Evolutionary conservation across 2,329 filamentous ascomycete genomes (phyloP).

Genomic region (Hawksworthiomyces lignivorus): DNA sequence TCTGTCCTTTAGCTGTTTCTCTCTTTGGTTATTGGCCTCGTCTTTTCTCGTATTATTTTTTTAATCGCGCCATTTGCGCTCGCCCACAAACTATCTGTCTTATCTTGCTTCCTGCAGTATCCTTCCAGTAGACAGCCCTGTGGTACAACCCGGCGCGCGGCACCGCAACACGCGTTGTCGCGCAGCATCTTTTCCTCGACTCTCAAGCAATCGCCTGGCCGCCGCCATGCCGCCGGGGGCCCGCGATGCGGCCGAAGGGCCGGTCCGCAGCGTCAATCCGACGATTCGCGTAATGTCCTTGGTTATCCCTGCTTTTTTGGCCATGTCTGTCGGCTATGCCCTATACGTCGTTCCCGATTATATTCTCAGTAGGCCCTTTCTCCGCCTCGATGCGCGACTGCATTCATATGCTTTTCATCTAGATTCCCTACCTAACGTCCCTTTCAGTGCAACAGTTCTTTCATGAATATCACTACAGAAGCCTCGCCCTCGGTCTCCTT

Average conservation of each 20-base stretch:
- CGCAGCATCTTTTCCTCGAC: too few species aligned
- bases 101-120: too few species aligned
- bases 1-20: too few species aligned
- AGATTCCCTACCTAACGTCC: conserved; percentile 6
- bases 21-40: too few species aligned
- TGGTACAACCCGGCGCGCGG: too few species aligned
- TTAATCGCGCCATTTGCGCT: too few species aligned
- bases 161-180: too few species aligned
- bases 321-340: conserved; percentile 58
- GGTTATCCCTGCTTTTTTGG: conserved; percentile 62
- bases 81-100: too few species aligned
- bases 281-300: conserved; percentile 9
- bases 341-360: conserved; percentile 63
- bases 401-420: neutral
- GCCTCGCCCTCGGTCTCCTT: conserved; percentile 55
- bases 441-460: conserved; percentile 64
- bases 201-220: too few species aligned
- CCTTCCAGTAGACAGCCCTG: too few species aligned
- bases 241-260: neutral
- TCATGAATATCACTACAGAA: conserved; percentile 34
- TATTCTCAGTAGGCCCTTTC: conserved; percentile 54
- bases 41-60: too few species aligned
- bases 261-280: conserved; percentile 12
- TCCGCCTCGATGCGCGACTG: neutral
- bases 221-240: conserved; percentile 2